A percentile compares a stretch with the other conserved stretches of the same genome.
Evolutionary conservation across 1,139 yeast genomes (phyloP).

Genomic region (Chernovozyma aurita): DNA sequence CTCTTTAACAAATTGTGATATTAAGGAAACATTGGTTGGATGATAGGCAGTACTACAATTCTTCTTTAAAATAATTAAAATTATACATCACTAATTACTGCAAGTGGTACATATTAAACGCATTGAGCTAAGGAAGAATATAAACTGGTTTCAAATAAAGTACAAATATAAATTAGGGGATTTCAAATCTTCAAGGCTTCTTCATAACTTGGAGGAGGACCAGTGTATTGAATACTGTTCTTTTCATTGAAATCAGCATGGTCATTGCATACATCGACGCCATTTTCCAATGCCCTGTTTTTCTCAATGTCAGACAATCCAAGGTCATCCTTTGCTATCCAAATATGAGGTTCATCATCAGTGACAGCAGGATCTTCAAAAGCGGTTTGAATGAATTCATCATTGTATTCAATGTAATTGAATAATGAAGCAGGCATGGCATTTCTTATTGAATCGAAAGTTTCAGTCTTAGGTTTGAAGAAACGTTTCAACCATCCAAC

Average conservation of each 20-base stretch:
- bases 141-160: too few relatives aligned
- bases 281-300: slow-evolving; percentile 49
- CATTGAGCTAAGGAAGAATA: too few relatives aligned
- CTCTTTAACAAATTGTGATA: too few relatives aligned
- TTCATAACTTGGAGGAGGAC: slow-evolving; percentile 60
- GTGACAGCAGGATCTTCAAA: slow-evolving; percentile 63
- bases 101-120: too few relatives aligned
- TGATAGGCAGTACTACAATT: too few relatives aligned
- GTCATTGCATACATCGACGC: slow-evolving; percentile 55
- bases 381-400: slow-evolving; percentile 46
- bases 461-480: slow-evolving; percentile 36
- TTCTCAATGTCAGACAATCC: slow-evolving; percentile 64
- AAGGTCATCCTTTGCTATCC: slow-evolving; percentile 68
- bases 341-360: slow-evolving; percentile 59
- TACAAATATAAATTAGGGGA: background rate
- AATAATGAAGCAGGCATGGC: slow-evolving; percentile 37
- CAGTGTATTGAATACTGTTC: slow-evolving; percentile 49
- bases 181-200: slow-evolving; percentile 35
- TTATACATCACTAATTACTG: too few relatives aligned
- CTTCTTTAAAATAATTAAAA: too few relatives aligned
- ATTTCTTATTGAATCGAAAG: slow-evolving; percentile 35
- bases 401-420: slow-evolving; percentile 41
- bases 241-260: slow-evolving; percentile 54
- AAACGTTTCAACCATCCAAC: slow-evolving; percentile 31
- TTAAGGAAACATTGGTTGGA: too few relatives aligned